phyloP scores from a whole-genome alignment of 2,329 filamentous ascomycete genomes.

The Aspergillus sp. region DNA sequence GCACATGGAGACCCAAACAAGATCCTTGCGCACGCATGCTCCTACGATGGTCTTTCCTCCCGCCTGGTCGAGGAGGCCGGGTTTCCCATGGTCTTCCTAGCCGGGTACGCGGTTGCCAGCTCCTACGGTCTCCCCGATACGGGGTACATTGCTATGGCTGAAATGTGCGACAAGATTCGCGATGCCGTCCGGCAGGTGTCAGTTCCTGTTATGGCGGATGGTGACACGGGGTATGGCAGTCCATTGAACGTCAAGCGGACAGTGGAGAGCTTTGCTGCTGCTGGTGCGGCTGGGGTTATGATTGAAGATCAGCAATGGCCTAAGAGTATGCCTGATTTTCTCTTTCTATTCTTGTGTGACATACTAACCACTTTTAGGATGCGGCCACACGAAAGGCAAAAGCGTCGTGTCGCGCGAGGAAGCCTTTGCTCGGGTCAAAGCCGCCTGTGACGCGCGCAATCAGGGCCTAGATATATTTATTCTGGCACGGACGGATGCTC shows the following conservation, averaged over 20 bases:
- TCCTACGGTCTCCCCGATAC: constrained; percentile 50
- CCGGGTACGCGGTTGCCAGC: constrained; percentile 47
- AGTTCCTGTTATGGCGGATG: constrained; percentile 50
- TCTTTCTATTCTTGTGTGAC: too few relatives aligned
- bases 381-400: constrained; percentile 52
- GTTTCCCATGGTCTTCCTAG: constrained; percentile 50
- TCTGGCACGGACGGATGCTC: constrained; percentile 48
- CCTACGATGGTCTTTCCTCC: constrained; percentile 49
- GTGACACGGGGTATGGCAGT: constrained; percentile 52
- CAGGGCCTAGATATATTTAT: constrained; percentile 51
- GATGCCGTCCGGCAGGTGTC: constrained; percentile 40
- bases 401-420: constrained; percentile 49
- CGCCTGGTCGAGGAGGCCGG: constrained; percentile 50
- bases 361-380: constrained; percentile 30
- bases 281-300: constrained; percentile 43
- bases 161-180: constrained; percentile 51
- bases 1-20: constrained; percentile 45
- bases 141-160: constrained; percentile 52
- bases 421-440: constrained; percentile 50
- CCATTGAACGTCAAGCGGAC: constrained; percentile 52
- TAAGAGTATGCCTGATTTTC: constrained; percentile 39
- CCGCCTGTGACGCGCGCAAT: constrained; percentile 50
- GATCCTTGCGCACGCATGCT: constrained; percentile 48
- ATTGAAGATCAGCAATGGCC: constrained; percentile 55
- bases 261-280: constrained; percentile 48